Evolutionary conservation across 352 stramenopile species (phyloP).

Genomic region (Globisporangium spiculum): DNA sequence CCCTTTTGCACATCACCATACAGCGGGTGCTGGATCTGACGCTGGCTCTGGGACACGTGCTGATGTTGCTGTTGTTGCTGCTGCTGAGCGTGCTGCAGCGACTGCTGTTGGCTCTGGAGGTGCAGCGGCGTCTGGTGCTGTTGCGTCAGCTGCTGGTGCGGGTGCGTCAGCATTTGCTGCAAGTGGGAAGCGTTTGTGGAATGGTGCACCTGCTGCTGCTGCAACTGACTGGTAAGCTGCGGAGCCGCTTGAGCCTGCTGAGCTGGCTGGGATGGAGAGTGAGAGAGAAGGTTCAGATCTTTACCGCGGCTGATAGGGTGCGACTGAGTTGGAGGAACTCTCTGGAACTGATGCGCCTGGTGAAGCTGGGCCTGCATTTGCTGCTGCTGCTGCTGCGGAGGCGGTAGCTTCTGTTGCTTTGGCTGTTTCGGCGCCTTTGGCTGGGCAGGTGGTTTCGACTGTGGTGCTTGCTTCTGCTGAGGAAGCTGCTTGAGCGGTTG

Average conservation of each 20-base stretch:
- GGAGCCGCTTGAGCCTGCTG: constrained; percentile 7
- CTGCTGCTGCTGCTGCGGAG: constrained; percentile 31
- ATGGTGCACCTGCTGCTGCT: constrained; percentile 22
- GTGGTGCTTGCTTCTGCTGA: constrained; percentile 17
- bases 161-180: constrained; percentile 35
- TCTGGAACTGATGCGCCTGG: constrained; percentile 31
- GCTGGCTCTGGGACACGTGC: constrained; percentile 25
- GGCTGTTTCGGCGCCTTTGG: constrained; percentile 18
- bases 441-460: not conserved
- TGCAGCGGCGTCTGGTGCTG: constrained; percentile 35
- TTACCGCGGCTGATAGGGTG: constrained; percentile 2
- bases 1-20: constrained; percentile 55
- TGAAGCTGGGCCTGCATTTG: constrained; percentile 28
- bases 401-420: constrained; percentile 20
- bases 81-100: constrained; percentile 12
- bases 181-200: constrained; percentile 26
- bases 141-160: constrained; percentile 16
- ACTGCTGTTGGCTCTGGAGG: constrained; percentile 30
- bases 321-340: constrained; percentile 11
- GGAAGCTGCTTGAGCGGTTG: constrained; percentile 3
- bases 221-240: constrained; percentile 17
- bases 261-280: constrained; percentile 13
- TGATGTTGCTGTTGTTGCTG: constrained; percentile 33
- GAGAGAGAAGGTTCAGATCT: constrained; percentile 15
- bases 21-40: constrained; percentile 47